Conservation (phyloP, 208 protist species). For the Trypanosoma theileri region DNA sequence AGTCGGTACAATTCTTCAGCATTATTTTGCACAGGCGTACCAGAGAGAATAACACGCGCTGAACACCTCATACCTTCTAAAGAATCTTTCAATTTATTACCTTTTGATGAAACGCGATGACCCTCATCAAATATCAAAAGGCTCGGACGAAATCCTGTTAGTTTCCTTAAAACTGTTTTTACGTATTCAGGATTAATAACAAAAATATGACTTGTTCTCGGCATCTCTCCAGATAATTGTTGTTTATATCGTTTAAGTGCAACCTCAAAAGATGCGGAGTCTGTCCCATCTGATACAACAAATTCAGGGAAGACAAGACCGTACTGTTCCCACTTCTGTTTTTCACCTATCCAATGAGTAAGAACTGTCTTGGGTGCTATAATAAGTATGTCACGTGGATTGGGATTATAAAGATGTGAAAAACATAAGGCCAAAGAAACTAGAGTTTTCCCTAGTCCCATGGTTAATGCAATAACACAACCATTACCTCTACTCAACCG, state of each 20-base stretch:
- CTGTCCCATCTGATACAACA: conserved; percentile 54
- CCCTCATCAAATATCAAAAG: conserved; percentile 89
- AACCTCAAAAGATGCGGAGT: conserved; percentile 44
- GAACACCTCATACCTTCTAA: conserved; percentile 54
- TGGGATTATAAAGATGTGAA: conserved; percentile 51
- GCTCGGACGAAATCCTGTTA: conserved; percentile 52
- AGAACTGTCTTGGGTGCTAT: conserved; percentile 83
- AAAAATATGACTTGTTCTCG: conserved; percentile 60
- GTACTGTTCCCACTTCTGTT: conserved; percentile 66
- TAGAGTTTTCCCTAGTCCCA: conserved; percentile 92
- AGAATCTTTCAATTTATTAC: conserved; percentile 56
- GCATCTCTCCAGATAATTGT: conserved; percentile 33
- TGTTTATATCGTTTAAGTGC: conserved; percentile 52
- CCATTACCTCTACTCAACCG: conserved; percentile 58
- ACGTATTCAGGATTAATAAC: conserved; percentile 80
- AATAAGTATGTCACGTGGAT: conserved; percentile 68
- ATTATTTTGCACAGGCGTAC: conserved; percentile 90
- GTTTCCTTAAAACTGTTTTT: conserved; percentile 45
- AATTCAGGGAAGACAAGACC: conserved; percentile 67
- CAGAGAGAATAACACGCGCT: conserved; percentile 78
- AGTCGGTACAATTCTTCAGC: conserved; percentile 80
- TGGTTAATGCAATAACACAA: conserved; percentile 83
- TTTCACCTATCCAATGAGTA: conserved; percentile 69
- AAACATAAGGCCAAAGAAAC: conserved; percentile 77
- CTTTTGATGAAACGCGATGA: conserved; percentile 69